These are phyloP conservation scores for Eucalyptus marginata DNA, from an alignment of 345 rosid genomes.

Conservation along the genomic window DNA sequence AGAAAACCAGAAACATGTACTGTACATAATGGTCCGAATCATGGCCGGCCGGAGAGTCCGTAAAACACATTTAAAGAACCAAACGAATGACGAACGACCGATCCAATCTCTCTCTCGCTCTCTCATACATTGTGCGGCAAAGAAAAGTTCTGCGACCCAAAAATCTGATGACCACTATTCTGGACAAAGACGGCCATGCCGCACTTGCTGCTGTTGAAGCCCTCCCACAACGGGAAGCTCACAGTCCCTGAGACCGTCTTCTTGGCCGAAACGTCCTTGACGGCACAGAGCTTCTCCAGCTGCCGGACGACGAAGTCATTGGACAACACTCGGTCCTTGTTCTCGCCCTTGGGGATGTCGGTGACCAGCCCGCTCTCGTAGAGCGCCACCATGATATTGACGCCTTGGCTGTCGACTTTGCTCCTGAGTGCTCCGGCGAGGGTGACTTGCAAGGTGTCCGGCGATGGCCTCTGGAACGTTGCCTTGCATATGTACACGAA, in stretches of 20 bases:
- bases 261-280: conserved; percentile 52
- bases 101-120: neutral
- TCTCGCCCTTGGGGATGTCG: conserved; percentile 55
- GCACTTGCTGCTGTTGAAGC: conserved; percentile 58
- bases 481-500: conserved; percentile 21
- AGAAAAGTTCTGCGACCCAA: conserved; percentile 58
- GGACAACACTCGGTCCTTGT: conserved; percentile 58
- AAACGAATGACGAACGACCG: neutral
- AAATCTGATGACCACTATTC: conserved; percentile 51
- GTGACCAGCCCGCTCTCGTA: conserved; percentile 68
- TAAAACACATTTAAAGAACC: neutral
- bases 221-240: conserved; percentile 62
- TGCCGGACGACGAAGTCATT: conserved; percentile 70
- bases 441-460: conserved; percentile 47
- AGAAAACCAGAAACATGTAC: neutral
- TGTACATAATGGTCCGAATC: neutral
- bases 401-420: conserved; percentile 44
- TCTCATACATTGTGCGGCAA: conserved; percentile 45
- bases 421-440: conserved; percentile 46
- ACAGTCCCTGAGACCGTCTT: conserved; percentile 51
- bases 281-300: conserved; percentile 63
- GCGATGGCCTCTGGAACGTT: conserved; percentile 47
- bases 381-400: conserved; percentile 63
- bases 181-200: conserved; percentile 62
- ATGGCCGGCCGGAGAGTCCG: neutral